Conservation (phyloP, 805 yeast genomes). For the Pichia scutulata region DNA sequence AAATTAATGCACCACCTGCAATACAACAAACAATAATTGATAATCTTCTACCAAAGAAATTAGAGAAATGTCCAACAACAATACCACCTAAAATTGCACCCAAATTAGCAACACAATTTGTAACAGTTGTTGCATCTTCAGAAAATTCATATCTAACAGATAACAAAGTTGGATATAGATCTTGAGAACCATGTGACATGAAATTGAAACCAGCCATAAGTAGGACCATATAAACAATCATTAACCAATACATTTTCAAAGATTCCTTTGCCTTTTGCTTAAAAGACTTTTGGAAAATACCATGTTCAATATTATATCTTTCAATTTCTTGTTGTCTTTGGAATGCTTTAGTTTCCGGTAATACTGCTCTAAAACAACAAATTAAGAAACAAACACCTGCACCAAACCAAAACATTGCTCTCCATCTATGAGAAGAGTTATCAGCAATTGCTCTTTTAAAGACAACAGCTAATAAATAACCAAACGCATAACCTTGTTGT, state of each 20-base stretch:
- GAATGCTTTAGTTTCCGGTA: constrained; percentile 51
- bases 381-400: constrained; percentile 47
- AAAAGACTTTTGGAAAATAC: constrained; percentile 28
- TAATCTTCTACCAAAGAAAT: constrained; percentile 48
- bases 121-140: constrained; percentile 41
- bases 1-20: constrained; percentile 51
- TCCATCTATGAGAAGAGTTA: constrained; percentile 48
- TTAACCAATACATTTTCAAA: constrained; percentile 47
- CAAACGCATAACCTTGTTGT: constrained; percentile 76
- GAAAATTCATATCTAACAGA: constrained; percentile 38
- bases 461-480: constrained; percentile 56
- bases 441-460: constrained; percentile 58
- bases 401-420: constrained; percentile 61
- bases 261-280: constrained; percentile 29
- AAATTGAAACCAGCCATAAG: constrained; percentile 60
- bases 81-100: constrained; percentile 56
- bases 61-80: constrained; percentile 46
- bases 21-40: constrained; percentile 45
- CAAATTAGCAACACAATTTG: constrained; percentile 48
- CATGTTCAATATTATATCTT: constrained; percentile 25
- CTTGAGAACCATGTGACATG: constrained; percentile 58
- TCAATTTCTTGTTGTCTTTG: constrained; percentile 32
- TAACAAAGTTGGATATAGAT: constrained; percentile 50
- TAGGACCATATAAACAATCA: constrained; percentile 47
- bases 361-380: constrained; percentile 33